A percentile compares a stretch with the other conserved stretches of the same genome.
Conservation (phyloP, 2,329 filamentous ascomycete genomes). For the Chrysosporium keratinophilum region DNA sequence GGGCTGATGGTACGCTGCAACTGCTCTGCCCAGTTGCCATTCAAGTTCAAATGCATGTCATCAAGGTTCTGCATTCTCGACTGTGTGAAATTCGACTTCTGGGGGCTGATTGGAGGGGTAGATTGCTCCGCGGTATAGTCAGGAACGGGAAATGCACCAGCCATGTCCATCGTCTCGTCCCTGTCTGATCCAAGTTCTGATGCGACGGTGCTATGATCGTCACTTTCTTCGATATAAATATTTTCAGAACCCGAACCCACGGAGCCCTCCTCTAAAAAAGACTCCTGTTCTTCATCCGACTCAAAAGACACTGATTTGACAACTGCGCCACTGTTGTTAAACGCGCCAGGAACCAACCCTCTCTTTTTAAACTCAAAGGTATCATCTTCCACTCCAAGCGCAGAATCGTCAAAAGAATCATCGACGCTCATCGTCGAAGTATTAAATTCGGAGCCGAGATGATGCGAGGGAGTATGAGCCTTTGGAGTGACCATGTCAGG, state of each 20-base stretch:
- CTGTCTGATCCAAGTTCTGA: slow-evolving; percentile 53
- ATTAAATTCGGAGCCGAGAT: slow-evolving; percentile 28
- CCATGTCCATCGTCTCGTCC: slow-evolving; percentile 72
- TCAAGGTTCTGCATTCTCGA: slow-evolving; percentile 16
- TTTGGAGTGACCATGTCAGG: slow-evolving; percentile 42
- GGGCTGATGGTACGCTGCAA: slow-evolving; percentile 89
- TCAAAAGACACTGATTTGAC: slow-evolving; percentile 32
- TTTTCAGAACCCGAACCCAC: slow-evolving; percentile 62
- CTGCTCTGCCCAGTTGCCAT: slow-evolving; percentile 88
- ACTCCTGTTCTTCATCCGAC: slow-evolving; percentile 44
- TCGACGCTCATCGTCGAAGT: slow-evolving; percentile 33
- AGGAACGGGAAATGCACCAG: slow-evolving; percentile 64
- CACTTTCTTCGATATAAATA: slow-evolving; percentile 12
- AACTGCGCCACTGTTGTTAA: slow-evolving; percentile 54
- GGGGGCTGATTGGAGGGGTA: slow-evolving; percentile 38
- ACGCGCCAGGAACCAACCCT: slow-evolving; percentile 63
- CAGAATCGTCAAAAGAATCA: slow-evolving; percentile 30
- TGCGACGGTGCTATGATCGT: slow-evolving; percentile 24
- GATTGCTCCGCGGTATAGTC: slow-evolving; percentile 67
- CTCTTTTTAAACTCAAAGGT: slow-evolving; percentile 48
- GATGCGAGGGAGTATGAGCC: slow-evolving; percentile 25
- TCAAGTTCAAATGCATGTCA: slow-evolving; percentile 46
- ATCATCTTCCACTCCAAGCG: slow-evolving; percentile 41
- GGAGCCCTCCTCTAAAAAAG: slow-evolving; percentile 92
- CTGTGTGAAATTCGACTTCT: slow-evolving; percentile 17